Conservation (phyloP, 169 alveolate species). For the Cytauxzoon felis region DNA sequence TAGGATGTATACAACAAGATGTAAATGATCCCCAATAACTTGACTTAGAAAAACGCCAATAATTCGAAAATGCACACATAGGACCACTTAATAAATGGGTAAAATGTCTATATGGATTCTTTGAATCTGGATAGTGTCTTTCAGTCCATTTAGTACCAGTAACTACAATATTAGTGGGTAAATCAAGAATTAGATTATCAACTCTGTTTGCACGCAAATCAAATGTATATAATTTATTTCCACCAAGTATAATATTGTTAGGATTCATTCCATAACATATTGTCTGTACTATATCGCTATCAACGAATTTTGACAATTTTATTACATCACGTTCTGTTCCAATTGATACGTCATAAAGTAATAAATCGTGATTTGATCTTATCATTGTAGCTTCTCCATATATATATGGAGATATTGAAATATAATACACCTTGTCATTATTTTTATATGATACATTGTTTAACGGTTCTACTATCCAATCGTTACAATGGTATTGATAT, state of each 20-base stretch:
- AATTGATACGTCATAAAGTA: conserved; percentile 46
- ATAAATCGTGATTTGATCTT: conserved; percentile 9
- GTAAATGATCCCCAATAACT: conserved; percentile 64
- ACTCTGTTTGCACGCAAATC: conserved; percentile 49
- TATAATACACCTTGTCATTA: conserved; percentile 33
- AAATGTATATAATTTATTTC: conserved; percentile 33
- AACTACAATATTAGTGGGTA: neutral
- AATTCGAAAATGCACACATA: conserved; percentile 25
- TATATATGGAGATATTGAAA: conserved; percentile 31
- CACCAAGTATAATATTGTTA: conserved; percentile 59
- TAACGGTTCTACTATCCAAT: conserved; percentile 12
- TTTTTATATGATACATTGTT: conserved; percentile 25
- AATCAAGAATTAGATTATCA: conserved; percentile 23
- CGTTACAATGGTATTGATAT: neutral
- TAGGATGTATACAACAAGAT: conserved; percentile 65
- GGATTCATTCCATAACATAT: conserved; percentile 32
- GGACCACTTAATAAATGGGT: conserved; percentile 11
- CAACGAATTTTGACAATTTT: neutral
- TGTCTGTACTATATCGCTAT: conserved; percentile 35
- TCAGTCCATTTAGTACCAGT: conserved; percentile 47
- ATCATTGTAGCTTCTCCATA: conserved; percentile 40
- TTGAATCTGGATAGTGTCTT: conserved; percentile 12
- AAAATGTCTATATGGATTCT: neutral
- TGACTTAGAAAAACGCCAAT: conserved; percentile 23
- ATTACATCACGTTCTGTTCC: conserved; percentile 12